A percentile compares a stretch with the other conserved stretches of the same genome.
Evolutionary conservation across 2,329 filamentous ascomycete genomes (phyloP).

Genomic region (Bipolaris gigantea): DNA sequence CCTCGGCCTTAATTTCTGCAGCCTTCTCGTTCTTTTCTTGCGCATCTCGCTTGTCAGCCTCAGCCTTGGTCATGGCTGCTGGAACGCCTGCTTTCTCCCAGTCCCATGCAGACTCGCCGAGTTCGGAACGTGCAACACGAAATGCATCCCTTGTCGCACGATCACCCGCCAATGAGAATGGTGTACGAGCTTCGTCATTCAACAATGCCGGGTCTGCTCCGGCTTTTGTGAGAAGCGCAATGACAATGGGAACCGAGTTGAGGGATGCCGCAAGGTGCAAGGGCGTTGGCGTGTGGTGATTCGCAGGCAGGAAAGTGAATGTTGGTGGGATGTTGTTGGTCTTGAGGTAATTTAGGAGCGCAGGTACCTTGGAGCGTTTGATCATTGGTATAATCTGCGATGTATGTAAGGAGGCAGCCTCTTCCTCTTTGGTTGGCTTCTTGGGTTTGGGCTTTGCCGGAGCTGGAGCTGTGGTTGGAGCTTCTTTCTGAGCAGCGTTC

Average conservation of each 20-base stretch:
- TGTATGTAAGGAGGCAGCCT: slow-evolving; percentile 79
- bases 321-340: slow-evolving; percentile 71
- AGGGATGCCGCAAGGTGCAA: slow-evolving; percentile 84
- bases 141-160: slow-evolving; percentile 87
- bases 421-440: slow-evolving; percentile 79
- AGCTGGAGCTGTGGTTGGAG: slow-evolving; percentile 40
- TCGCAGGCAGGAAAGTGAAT: slow-evolving; percentile 73
- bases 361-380: slow-evolving; percentile 85
- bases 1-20: slow-evolving; percentile 62
- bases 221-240: slow-evolving; percentile 73
- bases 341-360: slow-evolving; percentile 79
- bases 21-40: slow-evolving; percentile 71
- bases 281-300: slow-evolving; percentile 77
- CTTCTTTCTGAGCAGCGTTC: slow-evolving; percentile 49
- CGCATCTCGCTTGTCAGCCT: slow-evolving; percentile 70
- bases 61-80: slow-evolving; percentile 66
- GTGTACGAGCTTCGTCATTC: slow-evolving; percentile 70
- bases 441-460: slow-evolving; percentile 53
- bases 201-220: slow-evolving; percentile 70
- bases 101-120: slow-evolving; percentile 75
- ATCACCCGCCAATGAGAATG: slow-evolving; percentile 87
- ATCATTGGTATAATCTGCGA: slow-evolving; percentile 86
- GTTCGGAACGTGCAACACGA: slow-evolving; percentile 78
- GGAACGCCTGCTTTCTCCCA: slow-evolving; percentile 81
- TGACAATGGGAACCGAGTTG: slow-evolving; percentile 76